phyloP scores from a whole-genome alignment of 805 yeast species.

The Scheffersomyces amazonensis region DNA sequence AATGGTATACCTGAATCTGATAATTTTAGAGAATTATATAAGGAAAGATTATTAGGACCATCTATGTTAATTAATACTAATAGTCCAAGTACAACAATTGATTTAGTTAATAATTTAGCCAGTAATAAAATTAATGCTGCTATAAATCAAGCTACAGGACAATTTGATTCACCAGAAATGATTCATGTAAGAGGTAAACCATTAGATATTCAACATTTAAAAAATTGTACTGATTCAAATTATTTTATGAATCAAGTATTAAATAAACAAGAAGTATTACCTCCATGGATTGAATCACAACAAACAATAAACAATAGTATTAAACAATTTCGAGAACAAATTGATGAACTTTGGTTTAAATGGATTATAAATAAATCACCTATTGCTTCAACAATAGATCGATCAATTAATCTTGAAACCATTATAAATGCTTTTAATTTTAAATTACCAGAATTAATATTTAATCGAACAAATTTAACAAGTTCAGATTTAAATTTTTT shows the following conservation, averaged over 20 bases:
- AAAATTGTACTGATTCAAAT: slow-evolving; percentile 59
- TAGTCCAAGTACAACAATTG: slow-evolving; percentile 43
- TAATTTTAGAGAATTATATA: slow-evolving; percentile 57
- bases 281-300: slow-evolving; percentile 88
- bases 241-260: slow-evolving; percentile 78
- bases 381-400: slow-evolving; percentile 1
- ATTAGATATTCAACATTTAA: slow-evolving; percentile 49
- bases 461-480: not conserved
- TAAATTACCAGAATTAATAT: not conserved
- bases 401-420: slow-evolving; percentile 2
- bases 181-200: slow-evolving; percentile 56
- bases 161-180: slow-evolving; percentile 55
- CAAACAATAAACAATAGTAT: slow-evolving; percentile 63
- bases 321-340: slow-evolving; percentile 40
- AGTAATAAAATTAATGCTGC: slow-evolving; percentile 69
- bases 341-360: slow-evolving; percentile 40
- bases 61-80: slow-evolving; percentile 42
- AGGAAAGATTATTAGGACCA: slow-evolving; percentile 62
- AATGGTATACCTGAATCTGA: slow-evolving; percentile 31
- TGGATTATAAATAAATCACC: slow-evolving; percentile 11
- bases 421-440: slow-evolving; percentile 3
- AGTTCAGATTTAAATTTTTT: slow-evolving; percentile 13
- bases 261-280: slow-evolving; percentile 71
- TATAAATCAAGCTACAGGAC: slow-evolving; percentile 64
- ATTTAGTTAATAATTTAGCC: slow-evolving; percentile 63